phyloP scores from a whole-genome alignment of 2,329 filamentous ascomycete genomes.

The Microdochium nivale region DNA sequence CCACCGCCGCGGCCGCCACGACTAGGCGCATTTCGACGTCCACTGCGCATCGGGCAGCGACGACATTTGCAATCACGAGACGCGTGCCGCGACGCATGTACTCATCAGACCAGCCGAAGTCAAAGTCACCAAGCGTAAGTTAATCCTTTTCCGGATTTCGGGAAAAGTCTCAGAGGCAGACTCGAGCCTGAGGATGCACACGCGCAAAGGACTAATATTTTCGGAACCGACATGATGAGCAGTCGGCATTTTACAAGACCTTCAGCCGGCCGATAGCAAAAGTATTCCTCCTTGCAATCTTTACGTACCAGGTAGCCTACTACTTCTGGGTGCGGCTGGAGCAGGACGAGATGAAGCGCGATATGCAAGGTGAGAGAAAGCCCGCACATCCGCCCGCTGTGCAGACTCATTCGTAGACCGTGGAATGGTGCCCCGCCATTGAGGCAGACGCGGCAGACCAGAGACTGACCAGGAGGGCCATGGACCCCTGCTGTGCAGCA shows the following conservation, averaged over 20 bases:
- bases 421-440: neutral
- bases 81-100: neutral
- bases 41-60: too few relatives aligned
- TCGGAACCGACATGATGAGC: neutral
- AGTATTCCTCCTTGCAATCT: slow-evolving; percentile 64
- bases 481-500: slow-evolving; percentile 6
- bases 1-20: too few relatives aligned
- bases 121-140: neutral
- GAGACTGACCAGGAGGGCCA: too few relatives aligned
- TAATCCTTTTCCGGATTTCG: too few relatives aligned
- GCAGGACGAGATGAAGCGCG: slow-evolving; percentile 55
- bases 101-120: neutral
- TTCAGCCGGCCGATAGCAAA: slow-evolving; percentile 68
- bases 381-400: too few relatives aligned
- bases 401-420: neutral
- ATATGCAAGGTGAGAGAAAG: slow-evolving; percentile 42
- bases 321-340: slow-evolving; percentile 69
- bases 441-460: neutral
- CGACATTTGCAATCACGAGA: neutral
- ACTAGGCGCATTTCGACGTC: too few relatives aligned
- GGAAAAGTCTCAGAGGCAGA: too few relatives aligned
- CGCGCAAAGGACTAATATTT: too few relatives aligned
- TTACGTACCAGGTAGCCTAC: slow-evolving; percentile 72
- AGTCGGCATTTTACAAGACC: slow-evolving; percentile 65
- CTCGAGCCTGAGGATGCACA: too few relatives aligned